Evolutionary conservation across 2,329 filamentous ascomycete species (phyloP).

Genomic region (Plenodomus tracheiphilus): DNA sequence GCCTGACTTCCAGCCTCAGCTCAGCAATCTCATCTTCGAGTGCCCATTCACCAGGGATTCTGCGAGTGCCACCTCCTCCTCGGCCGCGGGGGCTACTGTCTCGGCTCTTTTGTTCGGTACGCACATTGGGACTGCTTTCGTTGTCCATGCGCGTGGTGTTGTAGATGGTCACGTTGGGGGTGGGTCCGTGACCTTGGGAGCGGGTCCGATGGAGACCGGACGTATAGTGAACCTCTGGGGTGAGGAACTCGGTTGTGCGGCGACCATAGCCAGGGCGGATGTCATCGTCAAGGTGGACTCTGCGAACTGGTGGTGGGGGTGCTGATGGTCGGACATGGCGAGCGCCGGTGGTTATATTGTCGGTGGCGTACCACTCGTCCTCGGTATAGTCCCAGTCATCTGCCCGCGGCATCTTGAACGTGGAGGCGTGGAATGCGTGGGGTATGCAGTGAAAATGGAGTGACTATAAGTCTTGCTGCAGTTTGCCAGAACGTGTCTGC

Average conservation of each 20-base stretch:
- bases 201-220: conserved; percentile 49
- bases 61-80: conserved; percentile 15
- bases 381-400: conserved; percentile 33
- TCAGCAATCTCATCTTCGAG: conserved; percentile 43
- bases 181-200: conserved; percentile 48
- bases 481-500: not conserved
- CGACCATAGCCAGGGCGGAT: conserved; percentile 24
- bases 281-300: conserved; percentile 17
- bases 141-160: conserved; percentile 48
- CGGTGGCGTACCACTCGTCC: conserved; percentile 35
- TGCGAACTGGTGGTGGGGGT: conserved; percentile 18
- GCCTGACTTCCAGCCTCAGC: conserved; percentile 30
- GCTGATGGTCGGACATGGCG: conserved; percentile 33
- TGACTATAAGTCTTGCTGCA: not conserved
- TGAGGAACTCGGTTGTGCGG: conserved; percentile 35
- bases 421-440: not conserved
- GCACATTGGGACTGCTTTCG: conserved; percentile 39
- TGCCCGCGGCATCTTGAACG: conserved; percentile 25
- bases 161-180: conserved; percentile 53
- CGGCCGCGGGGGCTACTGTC: conserved; percentile 35
- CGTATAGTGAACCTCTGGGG: conserved; percentile 31
- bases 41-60: conserved; percentile 40
- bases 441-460: not conserved
- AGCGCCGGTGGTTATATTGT: conserved; percentile 26
- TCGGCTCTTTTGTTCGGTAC: conserved; percentile 32